Evolutionary conservation across 768 basidiomycete genomes (phyloP).

Genomic region (Podaxis rugospora): DNA sequence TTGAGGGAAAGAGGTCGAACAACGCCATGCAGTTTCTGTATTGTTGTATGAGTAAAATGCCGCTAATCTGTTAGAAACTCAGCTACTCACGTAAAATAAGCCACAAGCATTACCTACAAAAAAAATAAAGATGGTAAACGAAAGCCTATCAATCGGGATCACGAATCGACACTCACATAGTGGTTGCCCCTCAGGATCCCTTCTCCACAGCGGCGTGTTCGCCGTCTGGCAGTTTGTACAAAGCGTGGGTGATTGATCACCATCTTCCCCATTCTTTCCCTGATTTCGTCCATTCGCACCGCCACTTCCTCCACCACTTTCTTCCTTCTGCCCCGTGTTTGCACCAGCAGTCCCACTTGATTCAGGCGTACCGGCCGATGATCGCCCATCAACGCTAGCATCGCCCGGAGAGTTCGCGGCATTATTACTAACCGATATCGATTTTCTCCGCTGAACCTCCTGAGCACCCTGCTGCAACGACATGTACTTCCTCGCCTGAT

Average conservation of each 20-base stretch:
- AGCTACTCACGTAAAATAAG: constrained; percentile 75
- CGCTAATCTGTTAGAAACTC: constrained; percentile 4
- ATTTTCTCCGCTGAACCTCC: constrained; percentile 52
- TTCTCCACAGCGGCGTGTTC: constrained; percentile 89
- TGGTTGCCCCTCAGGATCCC: constrained; percentile 91
- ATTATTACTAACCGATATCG: constrained; percentile 16
- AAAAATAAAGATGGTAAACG: constrained; percentile 18
- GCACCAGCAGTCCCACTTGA: constrained; percentile 26
- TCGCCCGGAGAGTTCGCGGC: constrained; percentile 5
- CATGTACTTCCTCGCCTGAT: constrained; percentile 52
- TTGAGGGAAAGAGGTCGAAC: constrained; percentile 92
- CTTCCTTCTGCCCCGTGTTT: constrained; percentile 11
- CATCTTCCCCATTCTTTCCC: constrained; percentile 67
- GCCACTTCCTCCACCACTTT: constrained; percentile 17
- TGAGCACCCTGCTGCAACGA: constrained; percentile 58
- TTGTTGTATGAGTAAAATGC: constrained; percentile 8
- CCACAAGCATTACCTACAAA: constrained; percentile 82
- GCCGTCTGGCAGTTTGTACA: constrained; percentile 97
- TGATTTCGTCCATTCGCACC: constrained; percentile 22
- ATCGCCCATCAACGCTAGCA: constrained; percentile 36
- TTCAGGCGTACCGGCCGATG: constrained; percentile 69
- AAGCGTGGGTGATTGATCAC: constrained; percentile 69
- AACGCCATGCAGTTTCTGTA: constrained; percentile 92
- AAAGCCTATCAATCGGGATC: constrained; percentile 10
- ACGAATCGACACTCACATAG: constrained; percentile 54